Base-by-base conservation (phyloP, 768 basidiomycete genomes). In the Candolleomyces efflorescens region DNA sequence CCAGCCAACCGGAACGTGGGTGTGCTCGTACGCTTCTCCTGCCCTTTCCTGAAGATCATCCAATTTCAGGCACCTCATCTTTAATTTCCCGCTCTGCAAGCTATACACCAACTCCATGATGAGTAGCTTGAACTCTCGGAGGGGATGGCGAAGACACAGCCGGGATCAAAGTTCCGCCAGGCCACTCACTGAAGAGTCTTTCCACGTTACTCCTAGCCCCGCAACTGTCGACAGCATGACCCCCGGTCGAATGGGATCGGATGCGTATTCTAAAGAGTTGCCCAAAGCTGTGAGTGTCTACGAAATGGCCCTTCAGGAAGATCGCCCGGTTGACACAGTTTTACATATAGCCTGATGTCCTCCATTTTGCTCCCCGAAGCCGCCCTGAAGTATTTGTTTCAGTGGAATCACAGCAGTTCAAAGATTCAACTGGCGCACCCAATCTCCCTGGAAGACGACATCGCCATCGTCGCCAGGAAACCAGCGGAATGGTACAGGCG, bases 61-160 rank as follows among this genome's bases (percentile, higher is more conserved):
- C 1, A 9, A 12, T 9, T 53, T 43, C 59, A 76, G 75, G 38
- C 72, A 77, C 62, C 65, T 78, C 3, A 64, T 71, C 11, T 73
- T 75, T 64, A 73, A 72, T 62, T 68, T 75, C 47, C 69, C 70
- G 6, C 69, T 76, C n/a, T 69, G 73, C 44, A 77, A 77, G 62
- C 64, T 78, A 15, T 75, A 75, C 61, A 73, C 74, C 17, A 78
- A 76, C 65, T 71, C 72, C 1, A 65, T 77, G 39, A 69, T 78
- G 71, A 75, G 75, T 46, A 74, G 63, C 41, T 62, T 76, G 52
- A 74, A 76, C 45, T 66, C 70, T 15, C 64, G 73, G 18, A 64
- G 62, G 41, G 68, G 69, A 27, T 75, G 73, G 74, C 62, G 65
- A 26, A 59, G 62, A n/a, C 49, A 4, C n/a, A 18, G n/a, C 3